These are phyloP conservation scores for Collybia sordida DNA, from an alignment of 768 basidiomycete species.

Conservation along the genomic window DNA sequence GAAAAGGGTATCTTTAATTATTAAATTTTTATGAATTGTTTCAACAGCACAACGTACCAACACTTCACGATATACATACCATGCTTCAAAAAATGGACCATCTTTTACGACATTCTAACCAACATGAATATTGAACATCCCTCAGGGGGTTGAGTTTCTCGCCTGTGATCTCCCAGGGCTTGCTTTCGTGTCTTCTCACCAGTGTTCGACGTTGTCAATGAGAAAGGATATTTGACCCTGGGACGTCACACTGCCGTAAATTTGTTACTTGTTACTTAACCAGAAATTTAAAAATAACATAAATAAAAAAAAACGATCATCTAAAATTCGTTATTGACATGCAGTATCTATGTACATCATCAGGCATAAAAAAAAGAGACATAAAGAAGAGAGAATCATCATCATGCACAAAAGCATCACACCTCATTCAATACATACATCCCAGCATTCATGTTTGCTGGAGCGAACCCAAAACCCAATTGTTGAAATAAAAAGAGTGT, in stretches of 20 bases:
- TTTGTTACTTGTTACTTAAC: neutral
- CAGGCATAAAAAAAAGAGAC: too few relatives aligned
- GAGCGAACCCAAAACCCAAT: neutral
- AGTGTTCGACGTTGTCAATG: constrained; percentile 9
- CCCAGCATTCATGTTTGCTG: too few relatives aligned
- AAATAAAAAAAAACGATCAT: neutral
- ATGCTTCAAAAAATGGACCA: neutral
- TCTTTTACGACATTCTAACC: neutral
- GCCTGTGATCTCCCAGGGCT: neutral
- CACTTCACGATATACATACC: neutral
- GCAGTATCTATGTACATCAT: too few relatives aligned
- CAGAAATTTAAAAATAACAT: neutral
- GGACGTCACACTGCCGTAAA: too few relatives aligned
- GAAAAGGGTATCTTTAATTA: constrained; percentile 12
- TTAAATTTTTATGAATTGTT: constrained; percentile 16
- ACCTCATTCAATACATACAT: too few relatives aligned
- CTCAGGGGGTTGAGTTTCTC: too few relatives aligned
- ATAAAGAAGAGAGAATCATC: too few relatives aligned
- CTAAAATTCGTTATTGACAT: too few relatives aligned
- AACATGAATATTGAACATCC: neutral
- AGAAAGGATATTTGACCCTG: neutral
- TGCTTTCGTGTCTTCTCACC: neutral
- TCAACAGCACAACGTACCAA: neutral
- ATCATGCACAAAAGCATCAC: too few relatives aligned
- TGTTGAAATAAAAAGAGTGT: neutral